These are phyloP conservation scores for Trichoderma atrobrunneum DNA, from an alignment of 2,329 filamentous ascomycete genomes.

Conservation along the genomic window DNA sequence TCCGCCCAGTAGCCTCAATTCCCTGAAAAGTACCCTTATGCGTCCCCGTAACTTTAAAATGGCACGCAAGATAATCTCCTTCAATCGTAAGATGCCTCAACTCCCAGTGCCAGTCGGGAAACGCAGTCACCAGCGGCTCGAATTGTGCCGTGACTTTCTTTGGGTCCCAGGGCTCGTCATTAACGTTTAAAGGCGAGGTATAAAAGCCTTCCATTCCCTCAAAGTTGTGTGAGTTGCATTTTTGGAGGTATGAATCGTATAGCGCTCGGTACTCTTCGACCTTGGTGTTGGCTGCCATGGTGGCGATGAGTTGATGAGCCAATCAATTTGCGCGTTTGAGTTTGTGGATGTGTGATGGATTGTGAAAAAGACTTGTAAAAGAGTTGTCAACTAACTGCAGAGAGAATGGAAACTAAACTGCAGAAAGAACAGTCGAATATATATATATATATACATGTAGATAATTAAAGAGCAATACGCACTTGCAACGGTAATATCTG, in stretches of 20 bases:
- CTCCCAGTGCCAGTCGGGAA: not conserved
- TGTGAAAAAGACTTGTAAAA: not conserved
- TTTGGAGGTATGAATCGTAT: not conserved
- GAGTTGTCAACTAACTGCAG: not conserved
- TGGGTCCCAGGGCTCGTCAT: not conserved
- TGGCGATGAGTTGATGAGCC: not conserved
- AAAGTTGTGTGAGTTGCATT: not conserved
- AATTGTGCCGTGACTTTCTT: not conserved
- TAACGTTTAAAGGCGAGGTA: not conserved
- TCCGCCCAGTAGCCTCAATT: not conserved
- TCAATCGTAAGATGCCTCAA: not conserved
- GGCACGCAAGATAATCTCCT: not conserved
- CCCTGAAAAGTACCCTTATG: not conserved
- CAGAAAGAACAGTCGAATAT: not conserved
- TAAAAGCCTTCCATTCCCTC: fast-evolving
- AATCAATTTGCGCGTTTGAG: not conserved
- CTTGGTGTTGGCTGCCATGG: not conserved
- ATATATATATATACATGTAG: not conserved
- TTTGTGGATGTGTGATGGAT: not conserved
- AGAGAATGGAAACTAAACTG: not conserved
- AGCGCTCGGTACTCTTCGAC: not conserved
- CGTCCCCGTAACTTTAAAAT: not conserved
- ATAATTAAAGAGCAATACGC: not conserved
- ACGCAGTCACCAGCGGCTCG: not conserved
- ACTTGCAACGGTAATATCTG: not conserved